A percentile compares a stretch with the other conserved stretches of the same genome.
Evolutionary conservation across 2,329 filamentous ascomycete genomes (phyloP).

Genomic region (Penicillium sclerotigenum): DNA sequence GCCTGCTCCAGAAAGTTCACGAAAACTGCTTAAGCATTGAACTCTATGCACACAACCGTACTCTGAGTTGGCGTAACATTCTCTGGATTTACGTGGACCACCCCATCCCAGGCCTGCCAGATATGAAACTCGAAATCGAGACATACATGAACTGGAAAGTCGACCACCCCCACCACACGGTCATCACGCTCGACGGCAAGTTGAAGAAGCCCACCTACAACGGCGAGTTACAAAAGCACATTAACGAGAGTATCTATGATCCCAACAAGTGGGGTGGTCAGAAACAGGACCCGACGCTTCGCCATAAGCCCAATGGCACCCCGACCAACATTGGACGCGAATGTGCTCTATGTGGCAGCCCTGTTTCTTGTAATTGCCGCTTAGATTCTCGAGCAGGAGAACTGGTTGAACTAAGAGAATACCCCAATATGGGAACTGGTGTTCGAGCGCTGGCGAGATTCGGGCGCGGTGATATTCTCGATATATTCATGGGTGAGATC

Average conservation of each 20-base stretch:
- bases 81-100: neutral
- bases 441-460: conserved; percentile 30
- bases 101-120: neutral
- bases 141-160: conserved; percentile 1
- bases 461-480: conserved; percentile 23
- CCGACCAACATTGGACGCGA: neutral
- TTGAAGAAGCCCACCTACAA: neutral
- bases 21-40: conserved; percentile 24
- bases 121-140: neutral
- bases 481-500: conserved; percentile 27
- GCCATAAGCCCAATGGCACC: neutral
- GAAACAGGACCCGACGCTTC: neutral
- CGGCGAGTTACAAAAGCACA: neutral
- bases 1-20: conserved; percentile 14
- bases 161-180: conserved; percentile 15
- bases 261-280: neutral
- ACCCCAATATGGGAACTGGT: conserved; percentile 29
- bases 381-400: conserved; percentile 13
- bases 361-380: conserved; percentile 21
- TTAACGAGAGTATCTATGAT: neutral
- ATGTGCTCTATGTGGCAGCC: conserved; percentile 21
- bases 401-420: conserved; percentile 33
- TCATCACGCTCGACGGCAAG: conserved; percentile 1
- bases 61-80: conserved; percentile 25
- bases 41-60: conserved; percentile 23